Percentiles rank a stretch among this genome's conserved stretches.
Evolutionary conservation across 2,329 filamentous ascomycete genomes (phyloP).

Genomic region (Pseudonectria buxi): DNA sequence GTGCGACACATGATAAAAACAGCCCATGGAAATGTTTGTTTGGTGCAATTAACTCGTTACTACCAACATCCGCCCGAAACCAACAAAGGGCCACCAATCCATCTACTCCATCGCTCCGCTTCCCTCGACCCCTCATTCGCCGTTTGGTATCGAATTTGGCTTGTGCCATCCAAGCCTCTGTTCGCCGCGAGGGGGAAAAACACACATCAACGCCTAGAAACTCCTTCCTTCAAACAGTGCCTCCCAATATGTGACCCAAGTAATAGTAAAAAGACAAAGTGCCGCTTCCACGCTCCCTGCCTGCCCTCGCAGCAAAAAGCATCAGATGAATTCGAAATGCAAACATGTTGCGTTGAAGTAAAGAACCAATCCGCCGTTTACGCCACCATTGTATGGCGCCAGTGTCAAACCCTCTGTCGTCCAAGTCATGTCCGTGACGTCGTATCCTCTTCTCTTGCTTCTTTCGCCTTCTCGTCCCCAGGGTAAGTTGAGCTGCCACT

Average conservation of each 20-base stretch:
- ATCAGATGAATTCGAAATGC: conserved; percentile 1
- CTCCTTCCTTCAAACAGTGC: conserved; percentile 21
- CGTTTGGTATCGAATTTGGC: conserved; percentile 20
- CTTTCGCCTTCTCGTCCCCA: not conserved
- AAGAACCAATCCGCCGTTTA: conserved; percentile 7
- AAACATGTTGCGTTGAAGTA: conserved; percentile 8
- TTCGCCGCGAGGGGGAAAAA: conserved; percentile 1
- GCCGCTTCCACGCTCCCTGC: conserved; percentile 6
- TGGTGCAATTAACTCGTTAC: conserved; percentile 17
- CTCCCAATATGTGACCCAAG: conserved; percentile 5
- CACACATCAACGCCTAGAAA: conserved; percentile 17
- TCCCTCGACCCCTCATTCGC: conserved; percentile 1
- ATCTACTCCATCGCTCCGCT: conserved; percentile 4
- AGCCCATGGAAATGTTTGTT: conserved; percentile 19
- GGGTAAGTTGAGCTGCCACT: not conserved
- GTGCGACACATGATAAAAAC: conserved; percentile 16
- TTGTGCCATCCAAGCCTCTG: conserved; percentile 8
- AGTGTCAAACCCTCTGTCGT: conserved; percentile 5
- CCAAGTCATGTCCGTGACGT: conserved; percentile 4
- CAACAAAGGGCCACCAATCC: conserved; percentile 10
- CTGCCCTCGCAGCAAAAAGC: conserved; percentile 13
- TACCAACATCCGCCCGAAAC: conserved; percentile 13
- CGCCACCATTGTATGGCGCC: conserved; percentile 2
- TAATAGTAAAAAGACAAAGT: conserved; percentile 11
- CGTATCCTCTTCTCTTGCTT: conserved; percentile 2